Base-by-base conservation (phyloP, 192 early-diverging fungal species). In the Chytriomyces confervae region DNA sequence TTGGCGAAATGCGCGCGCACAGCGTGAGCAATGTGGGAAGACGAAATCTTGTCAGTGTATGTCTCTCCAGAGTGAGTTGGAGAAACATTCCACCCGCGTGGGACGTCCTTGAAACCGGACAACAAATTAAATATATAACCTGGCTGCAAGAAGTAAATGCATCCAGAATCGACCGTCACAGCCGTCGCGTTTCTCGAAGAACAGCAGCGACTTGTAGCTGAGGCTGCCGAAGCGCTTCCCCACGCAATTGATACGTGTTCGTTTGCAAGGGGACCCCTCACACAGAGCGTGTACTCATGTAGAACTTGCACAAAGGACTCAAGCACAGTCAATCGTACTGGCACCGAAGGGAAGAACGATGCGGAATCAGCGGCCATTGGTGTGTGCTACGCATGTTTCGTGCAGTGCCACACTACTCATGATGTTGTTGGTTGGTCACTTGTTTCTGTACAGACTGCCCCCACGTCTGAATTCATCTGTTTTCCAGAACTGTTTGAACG, bases 271-370 rank as follows among this genome's bases (percentile, higher is more conserved):
- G 93, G 94, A 43, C 91, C 92, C 71, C 84, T 94, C 46, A 88
- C 88, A 66, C 95, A 96, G 80, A 84, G 86, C 0, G 84, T 94
- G 9, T 96, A 91, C 78, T 90, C 91, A 7, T 96, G 95, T 75
- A 81, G 92, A 66, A 93, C 92, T 7, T 96, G 95, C 78, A 83
- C 18, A 66, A 66, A 27, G 64, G 36, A 36, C 36, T 36, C 2
- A 4, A 36, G 36, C 36, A 36, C 36, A 36, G 36, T 36, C 36
- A 1, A 36, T 36, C 36, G 0, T 36, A 3, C 36, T 36, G 36
- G 36, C 3, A 36, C 36, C 36, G 36, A 36, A 16, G 64, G 11
- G 27, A 43, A 27, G 64, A 66, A 36, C 36, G 36, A 36, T 36
- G 36, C 4, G 36, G 36, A 36, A 50, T 11, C 43, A 51, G 7